phyloP scores from a whole-genome alignment of 1,139 yeast species.

The Meyerozyma smithsonii region DNA sequence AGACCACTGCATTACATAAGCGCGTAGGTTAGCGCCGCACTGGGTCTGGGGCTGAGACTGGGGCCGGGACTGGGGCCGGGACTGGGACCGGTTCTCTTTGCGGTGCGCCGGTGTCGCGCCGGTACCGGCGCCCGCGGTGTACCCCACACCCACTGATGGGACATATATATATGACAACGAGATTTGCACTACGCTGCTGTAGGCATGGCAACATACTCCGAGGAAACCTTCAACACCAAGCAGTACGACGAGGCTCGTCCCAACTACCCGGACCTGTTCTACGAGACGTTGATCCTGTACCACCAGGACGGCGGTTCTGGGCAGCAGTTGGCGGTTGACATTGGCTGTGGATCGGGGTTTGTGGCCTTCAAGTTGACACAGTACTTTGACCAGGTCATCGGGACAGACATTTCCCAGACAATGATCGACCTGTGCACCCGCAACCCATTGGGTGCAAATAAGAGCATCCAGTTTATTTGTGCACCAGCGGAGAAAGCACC shows the following conservation, averaged over 20 bases:
- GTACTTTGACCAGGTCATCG: slow-evolving; percentile 47
- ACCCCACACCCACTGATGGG: neutral
- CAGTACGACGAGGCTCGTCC: slow-evolving; percentile 38
- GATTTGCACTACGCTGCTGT: neutral
- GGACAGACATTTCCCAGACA: slow-evolving; percentile 60
- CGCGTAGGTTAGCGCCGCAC: too few species aligned
- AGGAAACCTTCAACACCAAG: slow-evolving; percentile 27
- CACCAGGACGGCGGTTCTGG: slow-evolving; percentile 19
- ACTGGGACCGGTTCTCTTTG: too few species aligned
- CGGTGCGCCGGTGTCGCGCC: slow-evolving; percentile 8
- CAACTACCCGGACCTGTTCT: slow-evolving; percentile 31
- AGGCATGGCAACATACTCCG: slow-evolving; percentile 36
- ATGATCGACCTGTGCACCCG: slow-evolving; percentile 54
- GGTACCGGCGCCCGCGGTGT: neutral
- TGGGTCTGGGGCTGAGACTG: too few species aligned
- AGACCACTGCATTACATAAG: neutral
- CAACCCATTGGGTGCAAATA: slow-evolving; percentile 8
- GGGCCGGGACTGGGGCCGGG: too few species aligned
- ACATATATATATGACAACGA: neutral
- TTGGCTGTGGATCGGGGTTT: slow-evolving; percentile 86
- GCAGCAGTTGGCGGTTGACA: slow-evolving; percentile 46
- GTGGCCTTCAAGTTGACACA: slow-evolving; percentile 55
- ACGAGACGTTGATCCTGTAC: slow-evolving; percentile 24
- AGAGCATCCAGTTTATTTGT: slow-evolving; percentile 8
- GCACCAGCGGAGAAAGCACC: slow-evolving; percentile 14